Percentiles rank a stretch among this genome's conserved stretches.
Conservation (phyloP, 257 asterid species). For the Nicotiana paniculata region DNA sequence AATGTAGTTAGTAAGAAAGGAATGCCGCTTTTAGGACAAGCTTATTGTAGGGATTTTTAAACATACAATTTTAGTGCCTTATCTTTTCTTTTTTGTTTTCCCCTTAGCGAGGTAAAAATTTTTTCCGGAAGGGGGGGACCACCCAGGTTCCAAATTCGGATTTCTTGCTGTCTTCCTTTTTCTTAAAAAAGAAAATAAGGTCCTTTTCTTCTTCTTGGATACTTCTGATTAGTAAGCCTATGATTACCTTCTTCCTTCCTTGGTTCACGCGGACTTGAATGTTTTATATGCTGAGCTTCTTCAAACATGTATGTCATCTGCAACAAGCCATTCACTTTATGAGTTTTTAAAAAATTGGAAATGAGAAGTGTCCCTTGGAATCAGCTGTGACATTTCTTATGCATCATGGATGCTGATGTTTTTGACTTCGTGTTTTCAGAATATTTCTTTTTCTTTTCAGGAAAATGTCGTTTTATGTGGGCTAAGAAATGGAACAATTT, state of each 20-base stretch:
- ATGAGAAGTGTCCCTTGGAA: neutral
- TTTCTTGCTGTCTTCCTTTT: no score
- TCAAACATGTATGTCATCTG: neutral
- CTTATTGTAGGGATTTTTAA: no score
- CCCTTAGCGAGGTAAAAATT: no score
- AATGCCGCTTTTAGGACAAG: no score
- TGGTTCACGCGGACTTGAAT: neutral
- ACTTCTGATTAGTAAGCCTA: no score
- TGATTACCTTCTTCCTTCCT: neutral
- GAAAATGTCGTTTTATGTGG: slow-evolving; percentile 66
- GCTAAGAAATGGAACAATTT: slow-evolving; percentile 76
- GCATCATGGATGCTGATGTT: neutral
- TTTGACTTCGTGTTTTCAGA: neutral
- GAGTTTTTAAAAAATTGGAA: neutral
- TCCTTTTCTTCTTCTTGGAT: no score
- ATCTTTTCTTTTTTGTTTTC: no score
- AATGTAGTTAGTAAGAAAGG: no score
- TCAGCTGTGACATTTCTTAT: neutral
- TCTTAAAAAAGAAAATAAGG: no score
- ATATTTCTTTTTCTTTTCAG: slow-evolving; percentile 32
- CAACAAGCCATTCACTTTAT: neutral
- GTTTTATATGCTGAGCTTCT: neutral
- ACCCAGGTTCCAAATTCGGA: no score
- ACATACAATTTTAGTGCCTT: no score
- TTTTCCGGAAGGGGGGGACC: no score